These are phyloP conservation scores for Beauveria caledonica DNA, from an alignment of 2,329 filamentous ascomycete species.

Conservation along the genomic window DNA sequence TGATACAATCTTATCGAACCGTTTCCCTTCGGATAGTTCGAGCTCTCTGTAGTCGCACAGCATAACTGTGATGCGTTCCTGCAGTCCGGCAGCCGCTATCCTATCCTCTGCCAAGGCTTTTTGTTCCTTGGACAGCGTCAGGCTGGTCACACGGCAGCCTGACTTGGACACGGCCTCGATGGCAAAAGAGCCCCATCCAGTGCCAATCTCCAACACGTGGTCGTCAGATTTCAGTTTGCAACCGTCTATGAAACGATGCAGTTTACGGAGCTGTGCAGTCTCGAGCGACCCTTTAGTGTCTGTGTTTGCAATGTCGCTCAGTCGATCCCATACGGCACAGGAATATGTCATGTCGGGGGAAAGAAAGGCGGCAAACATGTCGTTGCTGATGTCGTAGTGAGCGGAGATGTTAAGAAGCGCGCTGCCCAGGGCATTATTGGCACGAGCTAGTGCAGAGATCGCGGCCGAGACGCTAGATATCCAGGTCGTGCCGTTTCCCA, in stretches of 20 bases:
- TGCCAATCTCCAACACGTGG: constrained; percentile 67
- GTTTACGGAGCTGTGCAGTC: constrained; percentile 58
- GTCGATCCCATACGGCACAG: constrained; percentile 54
- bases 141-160: constrained; percentile 58
- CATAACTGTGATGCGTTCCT: constrained; percentile 53
- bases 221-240: constrained; percentile 55
- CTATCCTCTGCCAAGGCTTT: constrained; percentile 58
- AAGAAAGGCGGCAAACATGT: constrained; percentile 67
- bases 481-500: constrained; percentile 56
- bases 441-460: constrained; percentile 48
- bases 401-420: constrained; percentile 59
- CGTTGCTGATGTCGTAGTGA: constrained; percentile 70
- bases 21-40: constrained; percentile 24
- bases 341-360: constrained; percentile 73
- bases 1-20: constrained; percentile 63
- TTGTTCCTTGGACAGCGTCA: constrained; percentile 63
- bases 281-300: constrained; percentile 49
- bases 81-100: constrained; percentile 52
- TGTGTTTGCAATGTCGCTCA: constrained; percentile 20
- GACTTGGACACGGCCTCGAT: constrained; percentile 59
- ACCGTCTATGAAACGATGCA: constrained; percentile 57
- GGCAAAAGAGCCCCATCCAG: constrained; percentile 67
- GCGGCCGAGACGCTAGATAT: constrained; percentile 51
- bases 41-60: constrained; percentile 62
- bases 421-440: constrained; percentile 49